Evolutionary conservation across 164 flowering plant genomes (phyloP), one percentile per base, ranked within the genome.

Genomic region (Vitis riparia): DNA sequence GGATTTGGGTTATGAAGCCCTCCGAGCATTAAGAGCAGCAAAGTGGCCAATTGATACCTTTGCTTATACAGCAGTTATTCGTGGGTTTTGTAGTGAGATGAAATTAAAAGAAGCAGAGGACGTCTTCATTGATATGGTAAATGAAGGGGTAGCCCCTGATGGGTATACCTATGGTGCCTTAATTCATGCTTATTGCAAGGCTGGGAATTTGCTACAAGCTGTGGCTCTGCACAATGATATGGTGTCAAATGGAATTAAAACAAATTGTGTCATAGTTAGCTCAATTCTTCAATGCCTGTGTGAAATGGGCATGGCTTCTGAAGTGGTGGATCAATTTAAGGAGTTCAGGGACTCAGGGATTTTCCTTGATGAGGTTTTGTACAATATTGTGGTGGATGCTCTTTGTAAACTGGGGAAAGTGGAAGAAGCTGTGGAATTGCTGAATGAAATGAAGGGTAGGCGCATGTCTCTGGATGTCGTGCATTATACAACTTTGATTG

Each of bases 401-500:
- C 60, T 86, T 16, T 90, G 93, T 76, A 83, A 85, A 74, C 55
- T 79, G 44, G 92, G 88, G 2, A 80, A 79, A 71, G 71, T 88
- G 65, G 84, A 90, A 56, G 87, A 83, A 75, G 97, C 94, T 10
- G 19, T 63, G 44, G 77, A 68, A 12, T 56, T 94, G 71, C 68
- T 93, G 11, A 62, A 81, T 65, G 89, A 90, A 69, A 90, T 94
- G 94, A 78, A 79, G 75, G 16, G 73, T 13, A 78, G 72, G 64
- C 27, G 70, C 30, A 58, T 91, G 75, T 65, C 59, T 59, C 85
- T 87, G 0, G 96, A 94, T 81, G 63, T 80, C n/a, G 60, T 82
- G 62, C 86, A 87, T 75, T 94, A 84, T 69, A 87, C 96, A 12
- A 87, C 85, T 62, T 75, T 93, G 70, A 90, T 93, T 51, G 63